phyloP scores from a whole-genome alignment of 2,329 filamentous ascomycete genomes.

The Coniosporium tulheliwenetii region DNA sequence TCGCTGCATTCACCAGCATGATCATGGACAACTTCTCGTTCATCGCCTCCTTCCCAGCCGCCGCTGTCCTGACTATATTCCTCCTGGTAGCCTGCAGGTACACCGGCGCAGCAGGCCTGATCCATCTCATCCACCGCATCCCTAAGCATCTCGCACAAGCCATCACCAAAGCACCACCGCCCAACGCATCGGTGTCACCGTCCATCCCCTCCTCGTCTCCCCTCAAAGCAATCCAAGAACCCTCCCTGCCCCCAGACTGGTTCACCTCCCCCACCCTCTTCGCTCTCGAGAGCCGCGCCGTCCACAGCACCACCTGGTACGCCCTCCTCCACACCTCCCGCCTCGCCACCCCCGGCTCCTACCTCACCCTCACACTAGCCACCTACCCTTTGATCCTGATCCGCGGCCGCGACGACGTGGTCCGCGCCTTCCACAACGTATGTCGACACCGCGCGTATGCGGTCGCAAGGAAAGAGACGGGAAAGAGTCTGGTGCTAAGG shows the following conservation, averaged over 20 bases:
- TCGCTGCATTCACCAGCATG: no score
- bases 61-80: no score
- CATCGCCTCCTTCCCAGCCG: no score
- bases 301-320: slow-evolving; percentile 32
- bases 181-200: no score
- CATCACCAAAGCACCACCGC: slow-evolving; percentile 7
- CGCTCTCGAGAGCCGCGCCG: slow-evolving; percentile 30
- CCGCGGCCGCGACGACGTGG: slow-evolving; percentile 17
- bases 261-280: slow-evolving; percentile 26
- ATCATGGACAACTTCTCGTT: no score
- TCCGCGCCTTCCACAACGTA: slow-evolving; percentile 28
- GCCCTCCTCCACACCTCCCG: slow-evolving; percentile 19
- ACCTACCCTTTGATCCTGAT: slow-evolving; percentile 20
- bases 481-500: slow-evolving; percentile 22
- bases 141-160: no score
- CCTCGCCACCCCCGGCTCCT: slow-evolving; percentile 20
- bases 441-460: slow-evolving; percentile 30
- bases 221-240: slow-evolving; percentile 24
- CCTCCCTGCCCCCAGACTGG: slow-evolving; percentile 24
- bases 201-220: no score
- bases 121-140: no score
- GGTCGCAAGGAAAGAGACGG: slow-evolving; percentile 20
- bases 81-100: no score
- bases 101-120: no score
- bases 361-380: slow-evolving; percentile 18